Evolutionary conservation across 2,329 filamentous ascomycete genomes (phyloP), one percentile per base, ranked within the genome.

Genomic region (Curvularia sp.): DNA sequence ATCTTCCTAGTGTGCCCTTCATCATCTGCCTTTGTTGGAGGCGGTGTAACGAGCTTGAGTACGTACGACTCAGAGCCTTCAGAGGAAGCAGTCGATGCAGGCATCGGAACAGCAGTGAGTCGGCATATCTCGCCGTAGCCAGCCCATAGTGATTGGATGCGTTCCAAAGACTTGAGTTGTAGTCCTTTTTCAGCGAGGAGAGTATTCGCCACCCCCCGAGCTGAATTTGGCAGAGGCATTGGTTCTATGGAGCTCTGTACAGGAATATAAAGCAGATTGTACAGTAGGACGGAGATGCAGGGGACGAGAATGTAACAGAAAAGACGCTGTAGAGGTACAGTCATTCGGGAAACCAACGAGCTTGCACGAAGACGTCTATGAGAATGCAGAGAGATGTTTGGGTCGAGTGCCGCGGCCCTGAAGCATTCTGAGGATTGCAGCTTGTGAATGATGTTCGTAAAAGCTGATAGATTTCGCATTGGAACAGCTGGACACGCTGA

Each of bases 1-100:
- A 90, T 82, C 68, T 90, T 90, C 6, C 88, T 82, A 0, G 86
- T 65, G 62, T 90, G 87, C 0, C 87, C 86, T 66, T 89, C 87
- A 36, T 87, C 83, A 3, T 75, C 49, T 5, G 63, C 53, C n/a
- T 64, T 64, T 25, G 59, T 65, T 0, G 38, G 72, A 54, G 86
- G 85, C 6, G 85, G 85, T 0, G 81, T 81, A 38, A 89, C 86
- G 52, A 87, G 79, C 67, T 89, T 89, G 6, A 89, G 73, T 10
- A 89, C 80, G 34, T 87, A 76, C 15, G 78, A 76, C 1, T 70
- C 72, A 7, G 63, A 59, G 34, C 68, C 56, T n/a, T 60, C 50
- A 8, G 66, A 60, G 10, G 55, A 61, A 1, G 57, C 55, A 2
- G 61, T 53, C 13, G 6, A 54, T 55, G 12, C 54, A 49, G 18